Base-by-base conservation (phyloP, 768 basidiomycete genomes). In the Phylloporus scabripes region DNA sequence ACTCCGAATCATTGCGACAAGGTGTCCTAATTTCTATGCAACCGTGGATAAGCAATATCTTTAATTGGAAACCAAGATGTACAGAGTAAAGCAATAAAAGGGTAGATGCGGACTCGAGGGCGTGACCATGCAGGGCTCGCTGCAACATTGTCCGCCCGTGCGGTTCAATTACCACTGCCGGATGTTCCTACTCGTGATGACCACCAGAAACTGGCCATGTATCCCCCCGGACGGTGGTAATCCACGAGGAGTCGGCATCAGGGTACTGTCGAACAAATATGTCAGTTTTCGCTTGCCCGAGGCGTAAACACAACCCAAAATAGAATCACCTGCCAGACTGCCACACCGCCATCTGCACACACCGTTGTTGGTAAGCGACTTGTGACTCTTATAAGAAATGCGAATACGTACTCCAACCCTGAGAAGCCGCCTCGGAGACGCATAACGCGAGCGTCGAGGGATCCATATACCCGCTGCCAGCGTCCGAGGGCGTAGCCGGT, bases 381-480 rank as follows among this genome's bases (percentile, higher is more conserved):
- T 15, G 7, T 15, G 18, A 21, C 5, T 41, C 12, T 33, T 26
- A 50, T n/a, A 33, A 45, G 33, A 48, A 20, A 20, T 7, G 20
- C 23, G 40, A n/a, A 17, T 18, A 69, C 82, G 70, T 52, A 81
- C 81, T 77, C 86, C 87, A 90, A 20, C 85, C 85, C 53, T 74
- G 57, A 14, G 54, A 58, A 59, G 81, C 77, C 0, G 83, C 87
- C 63, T 80, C 73, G 10, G 70, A 59, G 28, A 87, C 67, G 60
- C 87, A 90, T 5, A 63, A 64, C 0, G 80, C 76, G 9, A 89
- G 70, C 2, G 74, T 76, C 4, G 72, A 61, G 1, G 82, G 70
- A 24, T 69, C 69, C 66, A 88, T 82, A 64, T 75, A 85, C 9
- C 82, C 73, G 44, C 72, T 77, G 42, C 37, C 65, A 2, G 76